phyloP scores from a whole-genome alignment of 2,329 filamentous ascomycete genomes.

The Cytospora leucostoma region DNA sequence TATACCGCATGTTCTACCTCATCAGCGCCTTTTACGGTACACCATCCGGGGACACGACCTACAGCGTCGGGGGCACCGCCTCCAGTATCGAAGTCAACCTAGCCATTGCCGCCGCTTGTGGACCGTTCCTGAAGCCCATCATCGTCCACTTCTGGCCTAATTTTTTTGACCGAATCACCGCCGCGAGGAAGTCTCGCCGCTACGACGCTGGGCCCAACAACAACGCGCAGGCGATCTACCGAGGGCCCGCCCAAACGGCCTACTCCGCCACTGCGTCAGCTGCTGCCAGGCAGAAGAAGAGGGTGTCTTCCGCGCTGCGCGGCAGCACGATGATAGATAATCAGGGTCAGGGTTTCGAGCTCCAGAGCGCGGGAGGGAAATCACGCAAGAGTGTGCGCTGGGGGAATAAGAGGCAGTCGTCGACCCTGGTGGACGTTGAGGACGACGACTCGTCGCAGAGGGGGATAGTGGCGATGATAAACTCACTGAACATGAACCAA shows the following conservation, averaged over 20 bases:
- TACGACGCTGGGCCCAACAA: constrained; percentile 7
- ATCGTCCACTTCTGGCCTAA: not conserved
- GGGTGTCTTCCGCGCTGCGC: not conserved
- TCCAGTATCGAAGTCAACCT: constrained; percentile 34
- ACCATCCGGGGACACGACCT: constrained; percentile 30
- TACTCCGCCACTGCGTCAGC: constrained; percentile 7
- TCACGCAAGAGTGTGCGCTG: not conserved
- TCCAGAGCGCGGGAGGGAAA: not conserved
- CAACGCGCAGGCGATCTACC: not conserved
- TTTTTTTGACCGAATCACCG: not conserved
- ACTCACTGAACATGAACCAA: not conserved
- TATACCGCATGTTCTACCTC: constrained; percentile 12
- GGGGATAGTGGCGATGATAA: constrained; percentile 8
- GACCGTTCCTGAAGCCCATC: constrained; percentile 6
- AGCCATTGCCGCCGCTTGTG: constrained; percentile 36
- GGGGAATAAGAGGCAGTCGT: not conserved
- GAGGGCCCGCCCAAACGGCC: not conserved
- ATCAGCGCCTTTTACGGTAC: constrained; percentile 8
- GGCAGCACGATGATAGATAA: not conserved
- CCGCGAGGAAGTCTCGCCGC: not conserved
- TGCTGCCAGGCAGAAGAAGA: not conserved
- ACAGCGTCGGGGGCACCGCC: constrained; percentile 33
- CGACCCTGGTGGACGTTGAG: not conserved
- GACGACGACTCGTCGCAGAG: constrained; percentile 17
- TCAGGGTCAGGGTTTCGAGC: constrained; percentile 1